phyloP scores from a whole-genome alignment of 2,329 filamentous ascomycete species.

The Fusarium metavorans region DNA sequence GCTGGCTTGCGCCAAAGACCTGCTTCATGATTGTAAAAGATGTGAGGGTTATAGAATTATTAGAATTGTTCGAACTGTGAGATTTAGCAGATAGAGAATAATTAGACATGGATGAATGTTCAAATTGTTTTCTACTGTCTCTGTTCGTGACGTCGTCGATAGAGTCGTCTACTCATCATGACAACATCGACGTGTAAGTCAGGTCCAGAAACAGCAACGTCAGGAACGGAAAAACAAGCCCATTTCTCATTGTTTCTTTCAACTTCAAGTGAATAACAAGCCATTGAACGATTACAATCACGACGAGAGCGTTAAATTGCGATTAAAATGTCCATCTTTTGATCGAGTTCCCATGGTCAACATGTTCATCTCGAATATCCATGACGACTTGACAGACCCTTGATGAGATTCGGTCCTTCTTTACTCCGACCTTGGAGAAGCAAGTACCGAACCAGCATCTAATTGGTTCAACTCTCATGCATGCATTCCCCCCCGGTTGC shows the following conservation, averaged over 20 bases:
- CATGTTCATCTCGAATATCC: conserved; percentile 16
- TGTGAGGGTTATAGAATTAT: background rate
- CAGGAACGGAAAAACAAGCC: conserved; percentile 9
- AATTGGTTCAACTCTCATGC: background rate
- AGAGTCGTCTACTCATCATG: conserved; percentile 39
- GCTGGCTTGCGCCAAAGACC: conserved; percentile 31
- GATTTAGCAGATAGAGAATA: background rate
- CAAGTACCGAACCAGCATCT: conserved; percentile 7
- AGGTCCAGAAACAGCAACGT: conserved; percentile 12
- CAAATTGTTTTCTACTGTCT: conserved; percentile 12
- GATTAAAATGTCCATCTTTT: conserved; percentile 16
- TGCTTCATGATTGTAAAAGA: conserved; percentile 24
- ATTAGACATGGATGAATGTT: background rate
- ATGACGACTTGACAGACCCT: conserved; percentile 27
- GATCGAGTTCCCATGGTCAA: conserved; percentile 7
- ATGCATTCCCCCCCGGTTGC: background rate
- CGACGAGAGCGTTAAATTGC: conserved; percentile 12
- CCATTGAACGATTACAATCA: background rate
- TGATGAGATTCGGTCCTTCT: background rate
- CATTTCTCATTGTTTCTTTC: background rate
- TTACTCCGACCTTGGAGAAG: conserved; percentile 16
- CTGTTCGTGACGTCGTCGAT: conserved; percentile 36
- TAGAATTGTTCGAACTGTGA: background rate
- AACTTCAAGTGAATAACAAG: background rate
- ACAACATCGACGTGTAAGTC: conserved; percentile 39